Conservation (phyloP, 2,329 filamentous ascomycete species). For the Fusarium humuli region DNA sequence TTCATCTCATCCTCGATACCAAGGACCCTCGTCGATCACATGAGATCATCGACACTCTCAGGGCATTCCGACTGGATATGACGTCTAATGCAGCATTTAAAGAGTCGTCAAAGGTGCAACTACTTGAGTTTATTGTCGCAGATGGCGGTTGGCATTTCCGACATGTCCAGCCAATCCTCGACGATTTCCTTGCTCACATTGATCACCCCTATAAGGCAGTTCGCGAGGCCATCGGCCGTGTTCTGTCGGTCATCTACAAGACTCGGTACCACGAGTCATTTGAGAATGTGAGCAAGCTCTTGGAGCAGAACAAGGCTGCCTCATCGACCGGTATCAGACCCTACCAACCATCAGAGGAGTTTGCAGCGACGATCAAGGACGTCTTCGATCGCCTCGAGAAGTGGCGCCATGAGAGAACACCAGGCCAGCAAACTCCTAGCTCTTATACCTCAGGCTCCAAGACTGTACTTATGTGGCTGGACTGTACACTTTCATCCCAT, state of each 20-base stretch:
- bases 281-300: conserved; percentile 77
- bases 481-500: conserved; percentile 88
- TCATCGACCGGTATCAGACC: conserved; percentile 88
- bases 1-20: conserved; percentile 87
- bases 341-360: conserved; percentile 82
- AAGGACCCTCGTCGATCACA: conserved; percentile 90
- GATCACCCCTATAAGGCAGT: conserved; percentile 99
- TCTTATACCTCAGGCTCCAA: conserved; percentile 97
- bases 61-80: conserved; percentile 92
- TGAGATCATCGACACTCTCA: conserved; percentile 85
- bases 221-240: conserved; percentile 91
- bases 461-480: conserved; percentile 94
- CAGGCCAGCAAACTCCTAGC: conserved; percentile 92
- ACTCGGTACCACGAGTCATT: conserved; percentile 96
- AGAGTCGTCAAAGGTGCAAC: conserved; percentile 93
- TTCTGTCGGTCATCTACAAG: conserved; percentile 87
- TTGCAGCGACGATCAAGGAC: conserved; percentile 75
- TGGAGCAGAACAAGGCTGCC: conserved; percentile 80
- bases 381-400: conserved; percentile 84
- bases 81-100: conserved; percentile 97
- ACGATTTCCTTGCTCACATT: conserved; percentile 90
- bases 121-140: conserved; percentile 87
- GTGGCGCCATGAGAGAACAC: conserved; percentile 86
- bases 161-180: conserved; percentile 84
- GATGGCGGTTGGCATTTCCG: conserved; percentile 98